Percentiles rank a stretch among this genome's conserved stretches.
Conservation (phyloP, 768 basidiomycete species). For the Agrocybe pediades region DNA sequence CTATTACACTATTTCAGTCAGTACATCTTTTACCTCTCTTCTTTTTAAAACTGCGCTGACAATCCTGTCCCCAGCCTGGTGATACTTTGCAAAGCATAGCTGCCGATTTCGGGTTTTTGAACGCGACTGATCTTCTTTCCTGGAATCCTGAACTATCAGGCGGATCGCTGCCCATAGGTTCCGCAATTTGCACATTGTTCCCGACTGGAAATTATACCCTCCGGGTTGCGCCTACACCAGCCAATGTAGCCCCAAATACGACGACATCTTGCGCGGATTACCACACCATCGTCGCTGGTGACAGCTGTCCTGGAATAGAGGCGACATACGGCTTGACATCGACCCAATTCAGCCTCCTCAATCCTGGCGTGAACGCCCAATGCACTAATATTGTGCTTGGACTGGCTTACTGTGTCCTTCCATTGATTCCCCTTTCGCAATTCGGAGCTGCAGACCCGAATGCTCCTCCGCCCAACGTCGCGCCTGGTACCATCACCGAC, state of each 20-base stretch:
- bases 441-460: neutral
- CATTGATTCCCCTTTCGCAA: neutral
- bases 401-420: constrained; percentile 15
- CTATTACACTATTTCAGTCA: constrained; percentile 15
- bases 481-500: constrained; percentile 19
- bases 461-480: constrained; percentile 12
- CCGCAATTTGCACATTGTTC: constrained; percentile 1
- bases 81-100: constrained; percentile 1
- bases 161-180: constrained; percentile 1
- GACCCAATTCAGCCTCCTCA: constrained; percentile 6
- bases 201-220: constrained; percentile 23
- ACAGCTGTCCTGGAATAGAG: constrained; percentile 3
- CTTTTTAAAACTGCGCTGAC: too few species aligned
- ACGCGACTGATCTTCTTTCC: constrained; percentile 12
- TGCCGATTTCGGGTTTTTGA: constrained; percentile 8
- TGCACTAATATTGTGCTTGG: constrained; percentile 17
- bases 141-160: constrained; percentile 22
- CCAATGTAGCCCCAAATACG: constrained; percentile 15
- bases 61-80: neutral
- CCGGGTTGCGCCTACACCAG: constrained; percentile 10
- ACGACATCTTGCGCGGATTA: constrained; percentile 11
- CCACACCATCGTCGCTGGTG: constrained; percentile 6
- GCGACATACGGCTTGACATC: neutral
- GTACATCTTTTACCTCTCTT: neutral
- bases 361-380: constrained; percentile 8